Evolutionary conservation across 495 filamentous ascomycete species (phyloP).

Genomic region (Aspergillus nidulans): DNA sequence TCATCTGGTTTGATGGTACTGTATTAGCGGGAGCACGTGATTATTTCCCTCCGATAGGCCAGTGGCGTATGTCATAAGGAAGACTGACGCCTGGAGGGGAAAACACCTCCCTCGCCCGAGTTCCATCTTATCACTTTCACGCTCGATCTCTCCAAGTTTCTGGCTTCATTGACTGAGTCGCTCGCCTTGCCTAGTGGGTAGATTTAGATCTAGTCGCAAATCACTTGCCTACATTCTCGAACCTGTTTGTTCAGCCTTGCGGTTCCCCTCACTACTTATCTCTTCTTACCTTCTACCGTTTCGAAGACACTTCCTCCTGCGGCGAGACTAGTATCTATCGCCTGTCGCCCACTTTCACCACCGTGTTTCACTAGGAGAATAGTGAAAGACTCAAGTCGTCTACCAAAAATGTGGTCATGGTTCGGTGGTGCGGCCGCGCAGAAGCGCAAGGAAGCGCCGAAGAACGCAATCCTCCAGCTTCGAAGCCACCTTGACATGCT

Average conservation of each 20-base stretch:
- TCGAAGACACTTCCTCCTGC: neutral
- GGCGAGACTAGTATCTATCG: neutral
- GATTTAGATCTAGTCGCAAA: neutral
- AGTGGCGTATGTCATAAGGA: conserved; percentile 39
- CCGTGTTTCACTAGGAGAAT: neutral
- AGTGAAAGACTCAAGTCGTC: neutral
- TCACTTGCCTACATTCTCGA: neutral
- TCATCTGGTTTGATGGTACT: neutral
- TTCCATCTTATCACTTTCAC: conserved; percentile 3
- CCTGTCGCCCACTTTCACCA: neutral
- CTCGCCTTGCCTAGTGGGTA: neutral
- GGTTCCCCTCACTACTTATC: conserved; percentile 11
- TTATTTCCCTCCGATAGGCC: conserved; percentile 25
- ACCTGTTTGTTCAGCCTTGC: neutral
- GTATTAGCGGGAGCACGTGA: conserved; percentile 42
- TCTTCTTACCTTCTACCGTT: conserved; percentile 13
- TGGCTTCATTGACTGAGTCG: neutral
- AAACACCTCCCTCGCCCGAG: conserved; percentile 8
- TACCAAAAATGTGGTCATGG: conserved; percentile 68
- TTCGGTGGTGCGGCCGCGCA: conserved; percentile 74
- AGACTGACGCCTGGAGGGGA: conserved; percentile 25
- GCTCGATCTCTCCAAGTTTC: neutral
- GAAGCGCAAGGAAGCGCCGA: conserved; percentile 88
- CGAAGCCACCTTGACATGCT: conserved; percentile 93
- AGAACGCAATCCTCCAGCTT: conserved; percentile 91